Evolutionary conservation across 352 stramenopile species (phyloP).

Genomic region (Phytophthora colocasiae): DNA sequence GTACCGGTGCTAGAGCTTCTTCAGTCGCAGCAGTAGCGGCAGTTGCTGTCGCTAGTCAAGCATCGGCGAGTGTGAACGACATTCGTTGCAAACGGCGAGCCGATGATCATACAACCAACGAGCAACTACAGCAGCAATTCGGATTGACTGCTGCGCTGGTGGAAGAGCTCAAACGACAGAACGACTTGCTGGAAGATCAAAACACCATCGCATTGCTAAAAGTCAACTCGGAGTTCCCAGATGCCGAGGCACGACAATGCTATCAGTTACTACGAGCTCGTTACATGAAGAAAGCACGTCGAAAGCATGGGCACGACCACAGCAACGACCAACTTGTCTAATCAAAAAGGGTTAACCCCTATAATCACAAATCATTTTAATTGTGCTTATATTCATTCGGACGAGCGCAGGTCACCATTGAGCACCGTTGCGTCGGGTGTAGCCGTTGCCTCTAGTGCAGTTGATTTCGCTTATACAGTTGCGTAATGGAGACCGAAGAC

Average conservation of each 20-base stretch:
- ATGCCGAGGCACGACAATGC: constrained; percentile 58
- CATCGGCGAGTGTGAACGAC: constrained; percentile 8
- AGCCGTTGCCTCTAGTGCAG: too few relatives aligned
- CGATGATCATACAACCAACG: constrained; percentile 7
- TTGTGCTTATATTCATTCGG: too few relatives aligned
- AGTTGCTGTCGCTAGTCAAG: constrained; percentile 13
- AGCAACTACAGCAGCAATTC: constrained; percentile 29
- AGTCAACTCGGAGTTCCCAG: constrained; percentile 56
- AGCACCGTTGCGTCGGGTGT: too few relatives aligned
- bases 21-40: constrained; percentile 14
- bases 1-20: neutral
- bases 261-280: constrained; percentile 55
- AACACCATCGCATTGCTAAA: constrained; percentile 76
- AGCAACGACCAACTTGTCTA: neutral
- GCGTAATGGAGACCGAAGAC: constrained; percentile 1
- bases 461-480: too few relatives aligned
- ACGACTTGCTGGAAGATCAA: constrained; percentile 76
- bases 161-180: constrained; percentile 64
- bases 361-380: too few relatives aligned
- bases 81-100: constrained; percentile 25
- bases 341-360: too few relatives aligned
- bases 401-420: too few relatives aligned
- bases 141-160: constrained; percentile 46
- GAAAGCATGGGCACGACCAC: constrained; percentile 20
- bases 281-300: constrained; percentile 67